These are phyloP conservation scores for Graphilbum sp. DNA, from an alignment of 2,329 filamentous ascomycete species.

Conservation along the genomic window DNA sequence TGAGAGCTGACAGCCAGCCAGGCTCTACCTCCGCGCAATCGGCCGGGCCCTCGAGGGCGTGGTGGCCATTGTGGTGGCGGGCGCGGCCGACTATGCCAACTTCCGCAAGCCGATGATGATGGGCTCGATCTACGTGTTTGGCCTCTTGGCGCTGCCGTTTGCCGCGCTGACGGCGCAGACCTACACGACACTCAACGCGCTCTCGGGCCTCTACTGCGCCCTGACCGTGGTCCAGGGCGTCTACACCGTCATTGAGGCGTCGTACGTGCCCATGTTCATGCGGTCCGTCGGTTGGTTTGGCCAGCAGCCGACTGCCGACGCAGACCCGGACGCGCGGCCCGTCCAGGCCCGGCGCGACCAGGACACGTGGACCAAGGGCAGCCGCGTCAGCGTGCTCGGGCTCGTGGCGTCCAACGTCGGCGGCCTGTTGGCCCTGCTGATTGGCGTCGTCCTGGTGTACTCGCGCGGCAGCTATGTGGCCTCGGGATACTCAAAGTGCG, in stretches of 20 bases:
- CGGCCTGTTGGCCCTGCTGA: constrained; percentile 2
- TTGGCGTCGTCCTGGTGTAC: constrained; percentile 3
- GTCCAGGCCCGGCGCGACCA: not conserved
- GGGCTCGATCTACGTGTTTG: constrained; percentile 4
- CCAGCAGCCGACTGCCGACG: not conserved
- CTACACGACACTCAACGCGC: not conserved
- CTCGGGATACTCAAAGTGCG: not conserved
- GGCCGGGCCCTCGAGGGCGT: constrained; percentile 3
- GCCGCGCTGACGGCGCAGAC: not conserved
- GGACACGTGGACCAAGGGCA: not conserved
- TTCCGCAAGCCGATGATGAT: constrained; percentile 4
- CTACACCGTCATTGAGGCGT: constrained; percentile 3
- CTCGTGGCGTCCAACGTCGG: constrained; percentile 2
- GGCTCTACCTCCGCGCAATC: constrained; percentile 2
- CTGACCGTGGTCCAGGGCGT: constrained; percentile 2
- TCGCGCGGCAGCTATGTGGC: constrained; percentile 1
- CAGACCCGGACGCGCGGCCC: not conserved
- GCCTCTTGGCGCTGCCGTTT: constrained; percentile 2
- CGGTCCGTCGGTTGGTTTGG: not conserved
- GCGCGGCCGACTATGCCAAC: constrained; percentile 1
- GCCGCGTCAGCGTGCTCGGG: constrained; percentile 3
- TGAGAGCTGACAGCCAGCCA: not conserved
- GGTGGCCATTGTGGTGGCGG: constrained; percentile 1
- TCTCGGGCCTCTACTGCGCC: constrained; percentile 2
- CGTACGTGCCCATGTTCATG: constrained; percentile 4